Evolutionary conservation across 768 basidiomycete species (phyloP).

Genomic region (Mycena rosella): DNA sequence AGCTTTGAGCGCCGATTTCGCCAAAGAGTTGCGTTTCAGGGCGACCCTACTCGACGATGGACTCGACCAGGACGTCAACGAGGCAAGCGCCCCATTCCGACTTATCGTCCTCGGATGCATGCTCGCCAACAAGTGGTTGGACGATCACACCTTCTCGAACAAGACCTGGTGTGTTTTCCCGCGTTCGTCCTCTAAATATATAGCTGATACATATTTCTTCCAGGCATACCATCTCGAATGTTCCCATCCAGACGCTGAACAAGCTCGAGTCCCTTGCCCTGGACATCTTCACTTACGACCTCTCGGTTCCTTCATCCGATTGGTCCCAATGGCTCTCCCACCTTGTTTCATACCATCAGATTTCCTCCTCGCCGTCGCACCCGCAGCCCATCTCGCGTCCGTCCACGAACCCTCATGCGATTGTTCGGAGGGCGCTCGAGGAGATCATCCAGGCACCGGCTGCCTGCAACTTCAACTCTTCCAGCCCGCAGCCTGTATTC

Average conservation of each 20-base stretch:
- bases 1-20: slow-evolving; percentile 62
- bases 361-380: slow-evolving; percentile 68
- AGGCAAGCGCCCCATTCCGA: slow-evolving; percentile 76
- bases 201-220: slow-evolving; percentile 25
- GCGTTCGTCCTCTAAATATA: neutral
- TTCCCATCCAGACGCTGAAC: slow-evolving; percentile 79
- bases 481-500: slow-evolving; percentile 74
- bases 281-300: slow-evolving; percentile 77
- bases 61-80: slow-evolving; percentile 62
- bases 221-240: slow-evolving; percentile 86
- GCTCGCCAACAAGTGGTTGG: slow-evolving; percentile 91
- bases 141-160: slow-evolving; percentile 91
- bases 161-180: slow-evolving; percentile 82
- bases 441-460: slow-evolving; percentile 70
- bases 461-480: slow-evolving; percentile 43
- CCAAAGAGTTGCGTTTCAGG: slow-evolving; percentile 75
- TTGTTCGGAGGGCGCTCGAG: slow-evolving; percentile 78
- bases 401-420: slow-evolving; percentile 75
- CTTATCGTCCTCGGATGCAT: slow-evolving; percentile 85
- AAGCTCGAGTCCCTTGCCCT: slow-evolving; percentile 77
- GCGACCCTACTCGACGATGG: slow-evolving; percentile 70
- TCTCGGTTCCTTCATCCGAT: slow-evolving; percentile 71
- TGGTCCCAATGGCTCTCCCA: slow-evolving; percentile 83
- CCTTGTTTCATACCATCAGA: slow-evolving; percentile 73
- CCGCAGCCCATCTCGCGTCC: slow-evolving; percentile 86